A percentile compares a stretch with the other conserved stretches of the same genome.
phyloP scores from a whole-genome alignment of 345 rosid species.

The Salix exigua region DNA sequence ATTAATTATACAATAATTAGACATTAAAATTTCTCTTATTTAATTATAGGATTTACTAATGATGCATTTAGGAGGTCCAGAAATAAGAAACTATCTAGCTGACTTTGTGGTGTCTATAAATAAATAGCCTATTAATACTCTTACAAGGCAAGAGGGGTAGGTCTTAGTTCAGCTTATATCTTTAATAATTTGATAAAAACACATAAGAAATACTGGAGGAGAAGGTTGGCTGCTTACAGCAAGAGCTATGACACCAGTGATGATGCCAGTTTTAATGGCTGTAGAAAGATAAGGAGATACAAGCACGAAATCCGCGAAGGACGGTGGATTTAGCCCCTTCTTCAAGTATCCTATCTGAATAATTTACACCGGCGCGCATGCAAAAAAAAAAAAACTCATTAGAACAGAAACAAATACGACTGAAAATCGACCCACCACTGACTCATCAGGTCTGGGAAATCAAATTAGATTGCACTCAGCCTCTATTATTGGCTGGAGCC shows the following conservation, averaged over 20 bases:
- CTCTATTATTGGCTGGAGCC: too few relatives aligned
- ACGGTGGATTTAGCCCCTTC: conserved; percentile 80
- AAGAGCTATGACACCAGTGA: conserved; percentile 85
- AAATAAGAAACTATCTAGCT: too few relatives aligned
- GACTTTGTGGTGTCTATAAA: too few relatives aligned
- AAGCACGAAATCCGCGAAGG: conserved; percentile 60
- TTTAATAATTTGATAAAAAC: not conserved
- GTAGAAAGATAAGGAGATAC: conserved; percentile 57
- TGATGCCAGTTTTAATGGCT: conserved; percentile 68
- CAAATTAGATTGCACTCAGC: not conserved
- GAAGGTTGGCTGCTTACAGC: conserved; percentile 48
- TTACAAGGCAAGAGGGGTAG: not conserved
- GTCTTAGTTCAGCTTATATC: not conserved
- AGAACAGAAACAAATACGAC: not conserved
- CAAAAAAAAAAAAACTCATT: not conserved
- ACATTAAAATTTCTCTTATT: not conserved
- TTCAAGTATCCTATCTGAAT: conserved; percentile 75
- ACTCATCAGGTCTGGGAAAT: not conserved
- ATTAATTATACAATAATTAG: not conserved
- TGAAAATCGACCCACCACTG: not conserved
- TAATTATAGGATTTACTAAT: not conserved
- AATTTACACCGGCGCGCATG: not conserved
- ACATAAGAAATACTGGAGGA: not conserved
- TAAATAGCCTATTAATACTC: not conserved
- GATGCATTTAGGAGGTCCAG: too few relatives aligned